These are phyloP conservation scores for Pleurotus pulmonarius DNA, from an alignment of 768 basidiomycete genomes.

Conservation along the genomic window DNA sequence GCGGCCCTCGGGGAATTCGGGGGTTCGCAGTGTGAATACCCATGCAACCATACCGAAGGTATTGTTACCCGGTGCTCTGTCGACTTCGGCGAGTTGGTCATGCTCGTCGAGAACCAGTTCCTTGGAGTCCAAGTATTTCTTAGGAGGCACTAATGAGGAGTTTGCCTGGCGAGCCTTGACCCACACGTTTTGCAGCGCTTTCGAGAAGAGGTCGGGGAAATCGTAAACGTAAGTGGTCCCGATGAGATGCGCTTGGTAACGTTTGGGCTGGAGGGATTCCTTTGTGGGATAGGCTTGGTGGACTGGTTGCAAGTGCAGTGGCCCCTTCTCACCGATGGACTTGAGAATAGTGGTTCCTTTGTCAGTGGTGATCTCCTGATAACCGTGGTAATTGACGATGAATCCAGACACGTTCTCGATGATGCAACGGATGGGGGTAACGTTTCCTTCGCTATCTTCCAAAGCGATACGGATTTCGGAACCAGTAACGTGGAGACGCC, in stretches of 20 bases:
- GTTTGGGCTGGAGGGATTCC: slow-evolving; percentile 96
- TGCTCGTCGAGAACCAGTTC: slow-evolving; percentile 95
- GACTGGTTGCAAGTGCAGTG: slow-evolving; percentile 93
- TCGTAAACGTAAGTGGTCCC: slow-evolving; percentile 99
- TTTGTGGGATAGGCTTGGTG: slow-evolving; percentile 93
- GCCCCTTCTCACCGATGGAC: slow-evolving; percentile 97
- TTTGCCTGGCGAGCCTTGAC: slow-evolving; percentile 60
- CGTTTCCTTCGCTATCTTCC: slow-evolving; percentile 93
- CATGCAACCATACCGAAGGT: slow-evolving; percentile 97
- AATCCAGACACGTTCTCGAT: slow-evolving; percentile 99
- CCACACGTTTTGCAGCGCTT: slow-evolving; percentile 95
- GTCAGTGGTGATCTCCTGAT: slow-evolving; percentile 97
- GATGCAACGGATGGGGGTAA: slow-evolving; percentile 93
- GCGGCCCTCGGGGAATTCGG: slow-evolving; percentile 89
- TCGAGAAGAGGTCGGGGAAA: slow-evolving; percentile 98
- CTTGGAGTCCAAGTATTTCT: slow-evolving; percentile 74
- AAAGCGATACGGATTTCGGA: slow-evolving; percentile 95
- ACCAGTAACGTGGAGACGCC: slow-evolving; percentile 97
- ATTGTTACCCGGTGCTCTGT: slow-evolving; percentile 91
- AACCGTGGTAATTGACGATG: slow-evolving; percentile 96
- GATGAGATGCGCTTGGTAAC: slow-evolving; percentile 97
- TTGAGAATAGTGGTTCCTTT: slow-evolving; percentile 94
- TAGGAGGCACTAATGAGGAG: slow-evolving; percentile 68
- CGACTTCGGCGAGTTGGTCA: slow-evolving; percentile 86
- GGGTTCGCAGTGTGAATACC: slow-evolving; percentile 90